Evolutionary conservation across 2,329 filamentous ascomycete genomes (phyloP), one percentile per base, ranked within the genome.

Genomic region (Gnomoniopsis smithogilvyi): DNA sequence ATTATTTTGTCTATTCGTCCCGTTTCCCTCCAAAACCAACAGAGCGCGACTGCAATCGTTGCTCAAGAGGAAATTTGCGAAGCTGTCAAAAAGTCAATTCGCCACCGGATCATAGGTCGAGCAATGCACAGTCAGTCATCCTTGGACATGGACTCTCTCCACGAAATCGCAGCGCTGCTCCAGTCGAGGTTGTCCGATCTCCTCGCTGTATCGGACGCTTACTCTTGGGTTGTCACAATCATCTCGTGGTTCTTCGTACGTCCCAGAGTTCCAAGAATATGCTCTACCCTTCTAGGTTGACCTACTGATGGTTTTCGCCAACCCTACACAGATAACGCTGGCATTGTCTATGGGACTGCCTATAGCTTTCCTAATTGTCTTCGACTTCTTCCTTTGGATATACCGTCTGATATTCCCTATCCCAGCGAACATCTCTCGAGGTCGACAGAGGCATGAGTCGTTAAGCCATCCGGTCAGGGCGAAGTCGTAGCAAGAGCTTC

Each of bases 311-410:
- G 11, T 19, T n/a, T n/a, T 46, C 2, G n/a, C 4, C 17, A 6
- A 6, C 41, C 19, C n/a, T 45, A 7, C 11, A 24, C 38, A 81
- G 78, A 70, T 77, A 54, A 70, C 70, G 3, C 69, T 82, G 22
- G 78, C 79, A 38, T 68, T 82, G 0, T 68, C 78, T 11, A 75
- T 81, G 47, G 71, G 78, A 46, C 60, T 80, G 0, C 82, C 82
- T 2, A 68, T 82, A 33, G 59, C 76, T 33, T 67, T 74, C n/a
- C 68, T 84, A 33, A 73, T 85, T 58, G 61, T 75, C 33, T 76
- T 82, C 64, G 82, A 85, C 66, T 67, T 85, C 51, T 67, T 71
- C 26, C 72, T 85, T 33, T 85, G 81, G 80, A 62, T 80, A 45
- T 84, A 78, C 76, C 76, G 82, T 64, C 72, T 78, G 11, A 67